Base-by-base conservation (phyloP, 768 basidiomycete genomes). In the Kwoniella europaea region DNA sequence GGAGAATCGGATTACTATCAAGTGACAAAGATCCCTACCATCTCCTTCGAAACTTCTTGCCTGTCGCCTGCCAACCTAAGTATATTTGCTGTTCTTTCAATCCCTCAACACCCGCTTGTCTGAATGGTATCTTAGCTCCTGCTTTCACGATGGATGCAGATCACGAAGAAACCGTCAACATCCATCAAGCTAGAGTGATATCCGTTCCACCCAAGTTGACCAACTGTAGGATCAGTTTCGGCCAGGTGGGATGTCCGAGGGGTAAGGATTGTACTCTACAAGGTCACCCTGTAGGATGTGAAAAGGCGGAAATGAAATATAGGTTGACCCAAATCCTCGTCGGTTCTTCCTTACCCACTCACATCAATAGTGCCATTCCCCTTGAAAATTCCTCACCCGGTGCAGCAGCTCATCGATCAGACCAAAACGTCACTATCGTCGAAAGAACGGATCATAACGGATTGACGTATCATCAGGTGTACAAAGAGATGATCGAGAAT, bases 21-120 rank as follows among this genome's bases (percentile, higher is more conserved):
- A 22, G 22, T 43, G 46, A 56, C 22, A 29, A 44, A 12, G 53
- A 56, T 20, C 16, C 29, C 10, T 22, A 43, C 59, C 59, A 65
- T n/a, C 12, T 20, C 10, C 41, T 65, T 6, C 6, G n/a, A 56
- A 65, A 50, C 9, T 65, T 65, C 27, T 41, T 65, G 1, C 64
- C 64, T 56, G 6, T 65, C 18, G 64, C 64, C 4, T 65, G 64
- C 35, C 29, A 24, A n/a, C 64, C 64, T 0, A 55, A 56, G 27
- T 57, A 56, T 24, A 57, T 65, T 54, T 65, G 64, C 42, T 65
- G 42, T 22, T 20, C 54, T 5, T 56, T 61, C 59, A 18, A 42
- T 15, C 1, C 20, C 20, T 12, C 6, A 7, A 56, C 64, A 4
- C 54, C 54, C 16, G 41, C 54, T 9, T 57, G 53, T 44, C 15